Evolutionary conservation across 2,329 filamentous ascomycete species (phyloP).

Genomic region (Aspergillus neotritici): DNA sequence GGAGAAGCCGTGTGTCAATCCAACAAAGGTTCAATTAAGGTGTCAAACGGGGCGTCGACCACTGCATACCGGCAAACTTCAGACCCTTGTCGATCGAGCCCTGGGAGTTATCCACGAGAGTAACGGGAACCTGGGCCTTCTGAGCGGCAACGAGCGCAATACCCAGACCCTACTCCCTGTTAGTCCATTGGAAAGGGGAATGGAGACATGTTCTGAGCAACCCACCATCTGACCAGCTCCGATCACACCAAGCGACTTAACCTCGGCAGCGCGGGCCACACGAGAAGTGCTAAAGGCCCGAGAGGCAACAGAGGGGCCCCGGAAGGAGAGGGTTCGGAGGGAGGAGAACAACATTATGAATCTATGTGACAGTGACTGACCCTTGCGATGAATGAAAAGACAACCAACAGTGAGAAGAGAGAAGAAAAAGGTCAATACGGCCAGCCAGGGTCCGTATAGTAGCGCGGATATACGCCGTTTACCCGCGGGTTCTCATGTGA

Average conservation of each 20-base stretch:
- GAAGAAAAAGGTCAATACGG: slow-evolving; percentile 1
- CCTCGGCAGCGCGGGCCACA: slow-evolving; percentile 59
- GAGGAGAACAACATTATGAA: slow-evolving; percentile 33
- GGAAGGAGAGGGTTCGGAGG: slow-evolving; percentile 27
- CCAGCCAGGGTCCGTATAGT: not conserved
- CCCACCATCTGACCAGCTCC: slow-evolving; percentile 93
- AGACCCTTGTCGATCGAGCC: slow-evolving; percentile 82
- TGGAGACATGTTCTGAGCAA: slow-evolving; percentile 5
- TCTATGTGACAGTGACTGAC: not conserved
- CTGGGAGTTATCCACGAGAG: slow-evolving; percentile 76
- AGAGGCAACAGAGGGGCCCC: slow-evolving; percentile 31
- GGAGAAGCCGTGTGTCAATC: not conserved
- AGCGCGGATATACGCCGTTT: not conserved
- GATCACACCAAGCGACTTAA: slow-evolving; percentile 85
- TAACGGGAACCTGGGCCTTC: slow-evolving; percentile 76
- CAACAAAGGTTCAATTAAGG: not conserved
- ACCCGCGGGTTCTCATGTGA: slow-evolving; percentile 15
- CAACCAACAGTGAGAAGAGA: slow-evolving; percentile 11
- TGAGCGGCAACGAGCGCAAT: slow-evolving; percentile 92
- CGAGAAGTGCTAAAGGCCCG: slow-evolving; percentile 66
- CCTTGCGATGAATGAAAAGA: not conserved
- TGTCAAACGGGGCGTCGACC: not conserved
- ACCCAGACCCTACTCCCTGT: slow-evolving; percentile 66
- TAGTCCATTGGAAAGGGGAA: slow-evolving; percentile 17
- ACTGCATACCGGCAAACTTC: slow-evolving; percentile 68